phyloP scores from a whole-genome alignment of 2,329 filamentous ascomycete genomes.

The Colletotrichum chrysophilum region DNA sequence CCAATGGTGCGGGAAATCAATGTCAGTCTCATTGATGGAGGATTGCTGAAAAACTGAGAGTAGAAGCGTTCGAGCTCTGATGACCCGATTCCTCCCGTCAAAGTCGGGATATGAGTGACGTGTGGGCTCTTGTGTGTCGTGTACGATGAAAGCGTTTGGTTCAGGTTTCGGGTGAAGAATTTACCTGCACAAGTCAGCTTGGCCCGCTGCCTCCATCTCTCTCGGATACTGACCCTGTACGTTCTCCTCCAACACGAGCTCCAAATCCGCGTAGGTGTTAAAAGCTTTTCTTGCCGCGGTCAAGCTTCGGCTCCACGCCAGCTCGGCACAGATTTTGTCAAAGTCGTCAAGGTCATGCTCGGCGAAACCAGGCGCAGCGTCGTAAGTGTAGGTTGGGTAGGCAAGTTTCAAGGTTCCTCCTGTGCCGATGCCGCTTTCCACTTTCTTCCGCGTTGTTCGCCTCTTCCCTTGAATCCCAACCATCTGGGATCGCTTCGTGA shows the following conservation, averaged over 20 bases:
- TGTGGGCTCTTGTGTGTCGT: constrained; percentile 68
- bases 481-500: constrained; percentile 47
- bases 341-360: constrained; percentile 74
- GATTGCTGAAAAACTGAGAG: constrained; percentile 68
- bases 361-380: constrained; percentile 69
- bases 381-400: constrained; percentile 46
- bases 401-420: constrained; percentile 40
- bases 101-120: constrained; percentile 71
- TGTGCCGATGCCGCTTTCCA: constrained; percentile 40
- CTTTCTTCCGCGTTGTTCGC: constrained; percentile 34
- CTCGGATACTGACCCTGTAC: constrained; percentile 54
- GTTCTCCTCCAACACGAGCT: constrained; percentile 70
- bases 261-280: constrained; percentile 66
- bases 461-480: constrained; percentile 50
- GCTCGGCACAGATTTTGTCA: constrained; percentile 64
- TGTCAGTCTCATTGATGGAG: constrained; percentile 62
- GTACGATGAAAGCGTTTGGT: constrained; percentile 65
- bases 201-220: fast-evolving
- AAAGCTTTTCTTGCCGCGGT: constrained; percentile 66
- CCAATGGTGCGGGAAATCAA: constrained; percentile 70
- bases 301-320: constrained; percentile 74
- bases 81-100: constrained; percentile 68
- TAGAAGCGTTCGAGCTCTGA: constrained; percentile 67
- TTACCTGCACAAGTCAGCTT: constrained; percentile 35
- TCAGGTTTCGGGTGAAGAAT: constrained; percentile 63